phyloP scores from a whole-genome alignment of 352 stramenopile species.

The Phytophthora litchii region DNA sequence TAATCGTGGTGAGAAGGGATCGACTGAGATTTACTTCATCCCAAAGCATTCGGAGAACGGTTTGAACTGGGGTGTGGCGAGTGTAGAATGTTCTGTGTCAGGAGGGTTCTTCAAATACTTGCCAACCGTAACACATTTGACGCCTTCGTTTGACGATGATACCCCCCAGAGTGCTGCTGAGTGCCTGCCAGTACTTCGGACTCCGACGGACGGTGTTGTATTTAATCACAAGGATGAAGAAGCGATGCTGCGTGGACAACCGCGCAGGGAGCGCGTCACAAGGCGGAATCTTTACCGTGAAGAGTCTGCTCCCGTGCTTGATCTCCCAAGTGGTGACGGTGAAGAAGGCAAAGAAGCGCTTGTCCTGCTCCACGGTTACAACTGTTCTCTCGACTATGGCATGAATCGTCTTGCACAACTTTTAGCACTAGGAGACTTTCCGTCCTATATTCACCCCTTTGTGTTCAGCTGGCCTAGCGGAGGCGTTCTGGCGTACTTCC shows the following conservation, averaged over 20 bases:
- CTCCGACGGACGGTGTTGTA: constrained; percentile 56
- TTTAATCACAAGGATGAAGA: constrained; percentile 46
- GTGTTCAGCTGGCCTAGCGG: constrained; percentile 80
- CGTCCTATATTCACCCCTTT: constrained; percentile 67
- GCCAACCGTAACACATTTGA: constrained; percentile 61
- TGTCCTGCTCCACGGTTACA: constrained; percentile 73
- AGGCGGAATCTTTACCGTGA: constrained; percentile 37
- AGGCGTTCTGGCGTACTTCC: constrained; percentile 63
- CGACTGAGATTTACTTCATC: constrained; percentile 52
- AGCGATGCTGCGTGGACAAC: constrained; percentile 13
- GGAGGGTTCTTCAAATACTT: constrained; percentile 78
- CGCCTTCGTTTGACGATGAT: constrained; percentile 38
- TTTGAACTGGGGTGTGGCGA: constrained; percentile 77
- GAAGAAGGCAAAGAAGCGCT: constrained; percentile 59
- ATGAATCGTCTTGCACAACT: constrained; percentile 68
- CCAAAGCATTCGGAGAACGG: constrained; percentile 50
- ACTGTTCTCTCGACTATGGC: constrained; percentile 71
- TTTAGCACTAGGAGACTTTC: constrained; percentile 68
- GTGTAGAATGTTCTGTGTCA: constrained; percentile 79
- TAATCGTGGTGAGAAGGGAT: constrained; percentile 42
- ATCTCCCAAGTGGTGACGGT: constrained; percentile 9
- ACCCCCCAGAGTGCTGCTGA: constrained; percentile 45
- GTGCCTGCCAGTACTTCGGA: constrained; percentile 46
- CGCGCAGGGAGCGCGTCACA: constrained; percentile 15
- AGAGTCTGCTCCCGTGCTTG: constrained; percentile 41